Conservation (phyloP, 257 asterid species). For the Lavandula angustifolia region DNA sequence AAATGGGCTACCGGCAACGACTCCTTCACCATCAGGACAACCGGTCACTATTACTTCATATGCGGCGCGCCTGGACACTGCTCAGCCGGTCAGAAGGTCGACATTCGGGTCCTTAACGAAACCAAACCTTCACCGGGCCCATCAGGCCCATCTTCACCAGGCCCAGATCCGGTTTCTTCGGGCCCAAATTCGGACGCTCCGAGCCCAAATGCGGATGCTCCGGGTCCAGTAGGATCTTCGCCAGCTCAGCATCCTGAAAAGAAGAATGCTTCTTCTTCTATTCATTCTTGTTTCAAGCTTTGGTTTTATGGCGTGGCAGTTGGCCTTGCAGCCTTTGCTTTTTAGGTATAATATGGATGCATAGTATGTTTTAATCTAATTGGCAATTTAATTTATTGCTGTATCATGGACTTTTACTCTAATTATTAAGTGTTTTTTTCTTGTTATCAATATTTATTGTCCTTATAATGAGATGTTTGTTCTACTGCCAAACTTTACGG, state of each 20-base stretch:
- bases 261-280: conserved; percentile 23
- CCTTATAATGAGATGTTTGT: too few species aligned
- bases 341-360: background rate
- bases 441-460: too few species aligned
- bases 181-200: background rate
- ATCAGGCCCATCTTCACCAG: background rate
- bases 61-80: conserved; percentile 55
- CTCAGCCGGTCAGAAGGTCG: conserved; percentile 51
- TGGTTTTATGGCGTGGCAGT: background rate
- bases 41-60: conserved; percentile 65
- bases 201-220: background rate
- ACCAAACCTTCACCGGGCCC: conserved; percentile 17
- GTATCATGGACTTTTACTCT: too few species aligned
- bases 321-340: conserved; percentile 5
- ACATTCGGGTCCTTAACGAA: conserved; percentile 41
- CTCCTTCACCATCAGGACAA: conserved; percentile 36
- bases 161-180: conserved; percentile 19
- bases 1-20: conserved; percentile 50
- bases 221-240: background rate
- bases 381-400: too few species aligned
- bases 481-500: too few species aligned
- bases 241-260: background rate
- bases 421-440: too few species aligned
- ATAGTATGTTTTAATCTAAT: too few species aligned
- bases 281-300: background rate